Base-by-base conservation (phyloP, 371 early-diverging fungal species). In the Capniomyces stellatus region DNA sequence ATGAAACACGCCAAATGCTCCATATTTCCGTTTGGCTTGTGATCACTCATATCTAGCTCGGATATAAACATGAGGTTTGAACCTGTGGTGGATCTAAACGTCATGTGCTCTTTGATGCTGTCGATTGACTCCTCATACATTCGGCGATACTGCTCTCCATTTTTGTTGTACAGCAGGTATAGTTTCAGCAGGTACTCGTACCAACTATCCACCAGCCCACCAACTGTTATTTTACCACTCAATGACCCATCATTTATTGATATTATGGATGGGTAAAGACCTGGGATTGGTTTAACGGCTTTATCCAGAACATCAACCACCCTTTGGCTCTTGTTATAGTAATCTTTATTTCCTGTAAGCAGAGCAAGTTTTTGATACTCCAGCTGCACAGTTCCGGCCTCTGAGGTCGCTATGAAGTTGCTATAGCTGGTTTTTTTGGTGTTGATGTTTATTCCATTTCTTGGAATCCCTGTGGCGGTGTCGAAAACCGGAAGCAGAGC, bases 171-270 rank as follows among this genome's bases (percentile, higher is more conserved):
- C 57, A 83, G 78, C 3, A 94, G 64, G 46, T 80, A 89, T 57
- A 85, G 87, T 64, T 94, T 94, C 29, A 84, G 73, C 46, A 89
- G 66, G 60, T 94, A 94, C 71, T 94, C 93, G 71, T 92, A 95
- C 65, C 89, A 95, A 56, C 86, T 85, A 58, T 95, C 93, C 0
- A 87, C 89, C 13, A 77, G 71, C 1, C 84, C 81, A 3, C 96
- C 92, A 21, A 91, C 77, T 13, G 62, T 64, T 55, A 74, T 83
- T 23, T 39, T 18, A 3, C 54, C 54, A 2, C 18, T 29, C 8
- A 66, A 57, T 42, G 52, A 52, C 13, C 64, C 67, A 8, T 54
- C 48, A 3, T 54, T 23, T 57, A 59, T 61, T 47, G 65, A 63
- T 41, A 65, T 46, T 13, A 57, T 43, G 12, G 63, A 43, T 13